Base-by-base conservation (phyloP, 2,329 filamentous ascomycete species). In the Talaromyces sp. region DNA sequence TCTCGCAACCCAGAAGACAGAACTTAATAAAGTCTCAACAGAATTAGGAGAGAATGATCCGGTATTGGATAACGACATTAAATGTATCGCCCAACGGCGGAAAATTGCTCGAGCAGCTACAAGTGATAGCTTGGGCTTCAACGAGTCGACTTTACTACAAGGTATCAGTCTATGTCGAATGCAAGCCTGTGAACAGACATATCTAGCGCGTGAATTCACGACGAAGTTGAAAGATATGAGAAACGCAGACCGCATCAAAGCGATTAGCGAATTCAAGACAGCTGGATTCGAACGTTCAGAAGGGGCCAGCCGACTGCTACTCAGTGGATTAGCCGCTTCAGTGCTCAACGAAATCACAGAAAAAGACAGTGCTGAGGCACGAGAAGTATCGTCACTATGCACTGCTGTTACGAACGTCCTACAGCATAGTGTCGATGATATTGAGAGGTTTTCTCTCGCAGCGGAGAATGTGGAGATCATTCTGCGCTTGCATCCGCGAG, bases 361-460 rank as follows among this genome's bases (percentile, higher is more conserved):
- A 62, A 77, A 77, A 66, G 77, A 79, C 16, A 76, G 72, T 43
- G 27, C 68, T 22, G 69, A 71, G 22, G 75, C 76, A n/a, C 69
- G 71, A 33, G 76, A 76, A 62, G 63, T 80, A 13, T 78, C 77
- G 2, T 69, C 72, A 3, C 67, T 78, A n/a, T 78, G 75, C 67
- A 77, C 74, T 0, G 72, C 70, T 9, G 68, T 77, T 7, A 71
- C 75, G 11, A 68, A 74, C 14, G 70, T 72, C n/a, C 62, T 81
- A 16, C 60, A 67, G 7, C 66, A 66, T 31, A 74, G 72, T 65
- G 71, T 68, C 14, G 14, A 64, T 13, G 74, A 73, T 6, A 75
- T 76, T 62, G 79, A 77, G 68, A 74, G 75, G 39, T 80, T 80
- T 64, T 77, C 71, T 57, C 72, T 81, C 24, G 74, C 75, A 22